Base-by-base conservation (phyloP, 2,329 filamentous ascomycete genomes). In the Penicillium olsonii region DNA sequence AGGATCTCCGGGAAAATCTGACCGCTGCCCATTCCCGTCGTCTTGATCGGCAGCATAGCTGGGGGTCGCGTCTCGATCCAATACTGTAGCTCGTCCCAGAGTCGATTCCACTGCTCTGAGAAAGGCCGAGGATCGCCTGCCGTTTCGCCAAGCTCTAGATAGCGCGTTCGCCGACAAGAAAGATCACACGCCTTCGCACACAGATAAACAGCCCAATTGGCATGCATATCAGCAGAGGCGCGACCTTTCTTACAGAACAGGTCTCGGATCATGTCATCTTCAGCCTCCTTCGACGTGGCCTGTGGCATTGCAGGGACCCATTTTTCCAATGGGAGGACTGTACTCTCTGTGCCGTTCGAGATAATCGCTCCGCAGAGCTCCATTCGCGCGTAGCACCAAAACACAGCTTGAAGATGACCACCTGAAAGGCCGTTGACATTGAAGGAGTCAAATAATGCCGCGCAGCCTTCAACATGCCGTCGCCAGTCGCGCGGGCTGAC, bases 181-280 rank as follows among this genome's bases (percentile, higher is more conserved):
- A 83, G 72, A 56, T 80, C 74, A 54, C 75, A 79, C 1, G 75
- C 75, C 43, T 73, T 73, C 1, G 79, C 77, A 42, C 74, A 77
- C 1, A 84, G 70, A 52, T 79, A 84, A 2, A 84, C 79, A n/a
- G 80, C 72, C 56, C 78, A 80, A 56, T 83, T 83, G 22, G 81
- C 81, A 48, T 81, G 76, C 71, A 78, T 80, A 56, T 84, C 81
- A 15, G 76, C 69, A 40, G 63, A 62, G 1, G 42, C 37, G 10
- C 41, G 43, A 2, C 60, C 52, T 2, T 62, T 55, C 22, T 60
- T 38, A 11, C 52, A 56, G 18, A 64, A 63, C 1, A 56, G 31
- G 14, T 63, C 55, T 1, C 57, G 52, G 17, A 64, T 59, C 15
- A 57, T 52, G 3, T 48, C 39, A 11, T 38, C 65, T 50, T 37